These are phyloP conservation scores for Thraustochytrium sp. DNA, from an alignment of 352 stramenopile species.

Conservation along the genomic window DNA sequence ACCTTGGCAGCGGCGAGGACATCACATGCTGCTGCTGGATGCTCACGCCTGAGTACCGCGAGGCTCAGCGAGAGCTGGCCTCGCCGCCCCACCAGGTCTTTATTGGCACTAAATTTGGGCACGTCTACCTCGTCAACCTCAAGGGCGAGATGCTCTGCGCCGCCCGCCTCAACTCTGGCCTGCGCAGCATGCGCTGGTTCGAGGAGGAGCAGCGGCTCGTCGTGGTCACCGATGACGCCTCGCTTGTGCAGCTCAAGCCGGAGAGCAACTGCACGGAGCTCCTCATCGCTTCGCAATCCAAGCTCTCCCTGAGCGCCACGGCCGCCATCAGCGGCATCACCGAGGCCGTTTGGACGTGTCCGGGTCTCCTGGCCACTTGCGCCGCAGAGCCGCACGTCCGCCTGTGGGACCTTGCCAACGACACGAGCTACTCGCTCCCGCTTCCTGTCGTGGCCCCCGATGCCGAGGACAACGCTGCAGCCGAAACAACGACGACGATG, in stretches of 20 bases:
- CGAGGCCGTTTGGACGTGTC: slow-evolving; percentile 75
- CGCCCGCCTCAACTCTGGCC: slow-evolving; percentile 71
- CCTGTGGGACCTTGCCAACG: slow-evolving; percentile 80
- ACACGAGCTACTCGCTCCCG: slow-evolving; percentile 80
- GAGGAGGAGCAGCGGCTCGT: slow-evolving; percentile 58
- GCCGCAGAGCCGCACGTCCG: slow-evolving; percentile 72
- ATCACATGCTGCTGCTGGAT: slow-evolving; percentile 10
- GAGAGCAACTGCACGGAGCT: slow-evolving; percentile 68
- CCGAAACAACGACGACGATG: no score
- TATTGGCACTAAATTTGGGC: slow-evolving; percentile 79
- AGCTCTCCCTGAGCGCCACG: slow-evolving; percentile 58
- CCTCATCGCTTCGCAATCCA: slow-evolving; percentile 75
- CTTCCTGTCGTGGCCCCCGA: not conserved
- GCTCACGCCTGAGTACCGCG: not conserved
- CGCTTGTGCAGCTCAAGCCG: slow-evolving; percentile 82
- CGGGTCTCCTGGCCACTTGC: slow-evolving; percentile 77
- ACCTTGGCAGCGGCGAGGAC: slow-evolving; percentile 70
- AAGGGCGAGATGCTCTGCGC: slow-evolving; percentile 80
- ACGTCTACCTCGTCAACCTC: slow-evolving; percentile 77
- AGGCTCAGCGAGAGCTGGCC: slow-evolving; percentile 9
- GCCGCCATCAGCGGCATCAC: slow-evolving; percentile 58
- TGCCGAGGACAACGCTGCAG: not conserved
- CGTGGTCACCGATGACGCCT: slow-evolving; percentile 77
- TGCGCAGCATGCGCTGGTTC: slow-evolving; percentile 55
- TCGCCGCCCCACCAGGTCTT: slow-evolving; percentile 68